Evolutionary conservation across 2,329 filamentous ascomycete genomes (phyloP).

Genomic region (Colletotrichum cordylinicola): DNA sequence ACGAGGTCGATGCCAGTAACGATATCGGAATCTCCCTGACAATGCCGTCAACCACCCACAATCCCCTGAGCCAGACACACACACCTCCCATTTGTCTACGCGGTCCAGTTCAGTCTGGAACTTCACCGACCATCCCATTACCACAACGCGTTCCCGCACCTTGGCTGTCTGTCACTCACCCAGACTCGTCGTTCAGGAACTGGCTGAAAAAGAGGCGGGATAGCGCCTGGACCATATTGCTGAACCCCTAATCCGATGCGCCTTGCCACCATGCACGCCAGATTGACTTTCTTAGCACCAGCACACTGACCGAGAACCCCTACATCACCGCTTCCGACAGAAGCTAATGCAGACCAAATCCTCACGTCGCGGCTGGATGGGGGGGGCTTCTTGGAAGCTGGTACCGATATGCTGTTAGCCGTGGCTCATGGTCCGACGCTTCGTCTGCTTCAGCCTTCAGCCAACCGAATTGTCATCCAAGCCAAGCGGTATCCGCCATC

Average conservation of each 20-base stretch:
- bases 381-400: background rate
- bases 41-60: background rate
- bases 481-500: background rate
- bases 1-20: constrained; percentile 13
- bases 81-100: background rate
- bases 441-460: background rate
- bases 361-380: background rate
- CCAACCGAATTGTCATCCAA: background rate
- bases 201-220: background rate
- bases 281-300: constrained; percentile 5
- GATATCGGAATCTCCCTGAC: background rate
- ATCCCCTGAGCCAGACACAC: background rate
- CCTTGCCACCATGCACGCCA: background rate
- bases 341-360: background rate
- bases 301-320: background rate
- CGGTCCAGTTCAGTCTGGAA: constrained; percentile 6
- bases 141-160: background rate
- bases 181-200: background rate
- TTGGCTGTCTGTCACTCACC: background rate
- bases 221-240: background rate
- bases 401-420: background rate
- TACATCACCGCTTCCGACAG: background rate
- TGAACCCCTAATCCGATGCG: background rate
- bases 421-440: background rate
- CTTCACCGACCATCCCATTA: background rate